phyloP scores from a whole-genome alignment of 805 yeast genomes.

The Metschnikowia lochheadii region DNA sequence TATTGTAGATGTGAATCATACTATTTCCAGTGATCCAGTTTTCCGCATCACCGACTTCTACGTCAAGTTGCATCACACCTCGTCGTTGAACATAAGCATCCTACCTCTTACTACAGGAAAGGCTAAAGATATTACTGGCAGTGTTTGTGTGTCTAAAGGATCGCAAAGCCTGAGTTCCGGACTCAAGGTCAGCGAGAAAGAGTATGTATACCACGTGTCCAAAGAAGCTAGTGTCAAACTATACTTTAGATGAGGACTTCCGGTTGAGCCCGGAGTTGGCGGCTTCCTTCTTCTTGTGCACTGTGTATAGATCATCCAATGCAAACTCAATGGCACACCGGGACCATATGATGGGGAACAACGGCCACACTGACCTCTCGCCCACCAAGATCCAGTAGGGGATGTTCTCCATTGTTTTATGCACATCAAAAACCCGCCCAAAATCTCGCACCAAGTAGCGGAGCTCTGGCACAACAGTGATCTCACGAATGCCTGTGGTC shows the following conservation, averaged over 20 bases:
- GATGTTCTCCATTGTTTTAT: constrained; percentile 64
- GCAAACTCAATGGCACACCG: constrained; percentile 88
- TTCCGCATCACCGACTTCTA: constrained; percentile 47
- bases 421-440: constrained; percentile 74
- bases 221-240: constrained; percentile 50
- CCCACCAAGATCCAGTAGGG: constrained; percentile 90
- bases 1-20: constrained; percentile 25
- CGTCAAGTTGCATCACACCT: constrained; percentile 45
- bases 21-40: constrained; percentile 26
- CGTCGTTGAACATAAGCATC: constrained; percentile 50
- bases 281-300: constrained; percentile 30
- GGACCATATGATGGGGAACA: constrained; percentile 77
- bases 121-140: constrained; percentile 79
- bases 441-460: constrained; percentile 66
- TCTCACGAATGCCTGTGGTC: constrained; percentile 60
- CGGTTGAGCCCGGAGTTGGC: not conserved
- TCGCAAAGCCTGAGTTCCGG: constrained; percentile 27
- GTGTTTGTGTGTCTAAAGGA: constrained; percentile 58
- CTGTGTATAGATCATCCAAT: constrained; percentile 66
- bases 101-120: constrained; percentile 74
- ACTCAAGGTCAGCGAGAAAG: constrained; percentile 47
- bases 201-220: constrained; percentile 55
- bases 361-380: constrained; percentile 90
- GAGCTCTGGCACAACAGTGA: constrained; percentile 86
- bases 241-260: constrained; percentile 34